Evolutionary conservation across 2,329 filamentous ascomycete genomes (phyloP), one percentile per base, ranked within the genome.

Genomic region (Herpotrichia juniperi): DNA sequence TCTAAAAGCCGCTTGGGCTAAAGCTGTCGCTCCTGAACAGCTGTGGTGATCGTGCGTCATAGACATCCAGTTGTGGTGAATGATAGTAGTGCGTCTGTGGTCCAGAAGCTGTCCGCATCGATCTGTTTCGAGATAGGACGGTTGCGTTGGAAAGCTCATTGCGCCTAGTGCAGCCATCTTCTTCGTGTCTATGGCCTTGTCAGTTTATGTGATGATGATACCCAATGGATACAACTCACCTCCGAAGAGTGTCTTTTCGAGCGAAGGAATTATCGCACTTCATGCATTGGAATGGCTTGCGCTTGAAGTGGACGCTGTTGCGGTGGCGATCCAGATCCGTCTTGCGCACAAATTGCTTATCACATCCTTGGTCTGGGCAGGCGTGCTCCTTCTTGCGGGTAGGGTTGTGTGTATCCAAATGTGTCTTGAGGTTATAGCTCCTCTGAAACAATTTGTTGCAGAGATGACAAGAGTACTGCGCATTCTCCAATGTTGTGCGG

Each of bases 401-500:
- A 12, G 90, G 86, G 66, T 94, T 86, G 67, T 96, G 92, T 1
- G 87, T 93, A 66, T 93, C 88, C 81, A 93, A 83, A 71, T 96
- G 92, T 25, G 91, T 89, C 66, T 90, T 92, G 76, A 87, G 91
- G 74, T 96, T 96, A 77, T 93, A 96, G 64, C 85, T 88, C 56
- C 92, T 81, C 59, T 90, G 90, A 70, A 96, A 96, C 14, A 88
- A 82, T 71, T 88, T 90, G 6, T 87, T 87, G 67, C 92, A 96
- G 1, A 86, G 80, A 52, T 86, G 81, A 68, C 92, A 96, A 57
- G 83, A 80, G 72, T 85, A 88, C 61, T 86, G 90, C 48, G 88
- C 88, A 61, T 90, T 87, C 57, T 87, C 87, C 51, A 82, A 83
- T 16, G 86, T 86, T 2, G 84, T 87, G 19, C 45, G 54, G 14